phyloP scores from a whole-genome alignment of 2,329 filamentous ascomycete species.

The Colletotrichum truncatum region DNA sequence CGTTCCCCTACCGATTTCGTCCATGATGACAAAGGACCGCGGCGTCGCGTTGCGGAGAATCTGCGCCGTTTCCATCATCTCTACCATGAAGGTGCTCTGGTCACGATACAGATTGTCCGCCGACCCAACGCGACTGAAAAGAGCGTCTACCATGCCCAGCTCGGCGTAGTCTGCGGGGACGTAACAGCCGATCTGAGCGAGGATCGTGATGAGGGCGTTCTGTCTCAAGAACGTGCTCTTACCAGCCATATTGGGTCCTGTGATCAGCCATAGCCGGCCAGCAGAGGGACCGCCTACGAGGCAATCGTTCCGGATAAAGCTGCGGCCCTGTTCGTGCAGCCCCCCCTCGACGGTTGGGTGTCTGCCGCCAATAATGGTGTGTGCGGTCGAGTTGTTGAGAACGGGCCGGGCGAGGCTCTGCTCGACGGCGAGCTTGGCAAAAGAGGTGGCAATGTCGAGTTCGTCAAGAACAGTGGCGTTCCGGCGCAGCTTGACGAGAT shows the following conservation, averaged over 20 bases:
- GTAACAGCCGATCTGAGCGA: slow-evolving; percentile 92
- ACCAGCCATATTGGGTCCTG: slow-evolving; percentile 97
- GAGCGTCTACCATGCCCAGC: slow-evolving; percentile 92
- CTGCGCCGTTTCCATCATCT: slow-evolving; percentile 95
- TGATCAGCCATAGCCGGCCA: slow-evolving; percentile 72
- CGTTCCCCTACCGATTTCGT: slow-evolving; percentile 94
- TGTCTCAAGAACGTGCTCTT: slow-evolving; percentile 97
- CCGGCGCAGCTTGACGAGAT: slow-evolving; percentile 84
- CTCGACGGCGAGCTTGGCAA: slow-evolving; percentile 81
- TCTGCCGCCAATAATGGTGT: slow-evolving; percentile 84
- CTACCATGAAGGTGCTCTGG: slow-evolving; percentile 99
- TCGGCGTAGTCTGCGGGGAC: slow-evolving; percentile 89
- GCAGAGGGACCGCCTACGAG: slow-evolving; percentile 75
- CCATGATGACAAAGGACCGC: slow-evolving; percentile 95
- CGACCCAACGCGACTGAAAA: slow-evolving; percentile 92
- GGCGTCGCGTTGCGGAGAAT: slow-evolving; percentile 88
- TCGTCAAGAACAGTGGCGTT: slow-evolving; percentile 95
- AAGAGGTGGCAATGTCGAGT: slow-evolving; percentile 88
- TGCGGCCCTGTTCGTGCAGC: slow-evolving; percentile 79
- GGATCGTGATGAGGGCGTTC: slow-evolving; percentile 91
- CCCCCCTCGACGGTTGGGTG: slow-evolving; percentile 93
- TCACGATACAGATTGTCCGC: slow-evolving; percentile 95
- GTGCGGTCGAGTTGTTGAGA: slow-evolving; percentile 70
- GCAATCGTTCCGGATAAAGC: slow-evolving; percentile 88
- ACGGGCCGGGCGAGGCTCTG: slow-evolving; percentile 78